A percentile compares a stretch with the other conserved stretches of the same genome.
Evolutionary conservation across 768 basidiomycete species (phyloP).

Genomic region (Rhizopogon roseolus): DNA sequence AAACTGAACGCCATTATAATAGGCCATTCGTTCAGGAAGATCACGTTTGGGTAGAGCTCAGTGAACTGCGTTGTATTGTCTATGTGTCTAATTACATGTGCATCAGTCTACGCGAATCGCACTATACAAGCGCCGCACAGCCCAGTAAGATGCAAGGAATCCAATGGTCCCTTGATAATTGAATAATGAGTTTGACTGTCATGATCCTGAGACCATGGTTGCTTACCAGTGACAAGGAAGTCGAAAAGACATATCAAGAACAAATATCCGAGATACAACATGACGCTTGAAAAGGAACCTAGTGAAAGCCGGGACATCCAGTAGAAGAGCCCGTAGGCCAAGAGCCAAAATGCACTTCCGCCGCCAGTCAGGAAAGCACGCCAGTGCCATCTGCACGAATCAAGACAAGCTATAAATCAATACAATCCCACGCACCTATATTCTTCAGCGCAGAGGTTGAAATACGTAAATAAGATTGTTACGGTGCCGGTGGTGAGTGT

Average conservation of each 20-base stretch:
- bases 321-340: conserved; percentile 85
- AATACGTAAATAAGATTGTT: conserved; percentile 85
- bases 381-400: conserved; percentile 83
- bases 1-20: no score
- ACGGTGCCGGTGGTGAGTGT: conserved; percentile 87
- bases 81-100: conserved; percentile 5
- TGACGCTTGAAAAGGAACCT: conserved; percentile 72
- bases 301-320: conserved; percentile 85
- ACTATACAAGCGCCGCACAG: conserved; percentile 77
- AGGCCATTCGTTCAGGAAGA: no score
- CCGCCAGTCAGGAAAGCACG: conserved; percentile 89
- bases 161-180: conserved; percentile 75
- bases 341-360: conserved; percentile 80
- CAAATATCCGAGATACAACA: conserved; percentile 89
- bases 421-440: conserved; percentile 56
- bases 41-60: not conserved
- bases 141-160: conserved; percentile 88
- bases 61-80: conserved; percentile 1
- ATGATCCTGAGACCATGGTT: not conserved
- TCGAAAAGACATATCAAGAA: conserved; percentile 76
- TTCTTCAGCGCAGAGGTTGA: conserved; percentile 90
- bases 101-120: conserved; percentile 71
- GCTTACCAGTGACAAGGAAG: conserved; percentile 82
- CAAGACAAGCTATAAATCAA: not conserved
- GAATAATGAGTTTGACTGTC: conserved; percentile 3